These are phyloP conservation scores for Zygoascus sp. DNA, from an alignment of 1,139 yeast genomes.

Conservation along the genomic window DNA sequence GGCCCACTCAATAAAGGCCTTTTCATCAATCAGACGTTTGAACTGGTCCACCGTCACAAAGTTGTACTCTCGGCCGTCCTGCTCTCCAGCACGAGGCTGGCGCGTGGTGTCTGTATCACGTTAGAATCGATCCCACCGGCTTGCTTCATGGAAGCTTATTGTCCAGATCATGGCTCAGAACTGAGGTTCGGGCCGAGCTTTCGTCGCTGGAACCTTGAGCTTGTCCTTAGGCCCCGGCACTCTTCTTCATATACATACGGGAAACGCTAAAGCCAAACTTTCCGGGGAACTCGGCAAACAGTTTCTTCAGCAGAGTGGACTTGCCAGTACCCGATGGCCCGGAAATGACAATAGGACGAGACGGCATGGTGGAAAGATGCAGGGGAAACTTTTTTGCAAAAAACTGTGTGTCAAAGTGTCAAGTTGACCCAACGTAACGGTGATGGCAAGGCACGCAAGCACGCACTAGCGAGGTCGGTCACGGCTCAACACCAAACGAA, in stretches of 20 bases:
- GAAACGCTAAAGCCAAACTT: constrained; percentile 92
- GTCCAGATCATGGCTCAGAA: too few relatives aligned
- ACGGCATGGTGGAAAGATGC: background rate
- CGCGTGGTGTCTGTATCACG: constrained; percentile 73
- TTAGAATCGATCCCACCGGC: too few relatives aligned
- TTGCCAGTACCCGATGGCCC: constrained; percentile 97
- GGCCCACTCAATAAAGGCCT: constrained; percentile 94
- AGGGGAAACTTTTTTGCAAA: background rate
- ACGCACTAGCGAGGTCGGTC: too few relatives aligned
- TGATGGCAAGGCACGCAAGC: too few relatives aligned
- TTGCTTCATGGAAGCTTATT: too few relatives aligned
- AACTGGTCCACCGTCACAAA: constrained; percentile 76
- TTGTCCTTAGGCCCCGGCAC: too few relatives aligned
- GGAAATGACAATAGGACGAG: constrained; percentile 86
- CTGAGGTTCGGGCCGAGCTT: too few relatives aligned
- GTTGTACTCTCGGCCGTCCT: constrained; percentile 83
- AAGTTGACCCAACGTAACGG: too few relatives aligned
- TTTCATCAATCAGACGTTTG: constrained; percentile 63
- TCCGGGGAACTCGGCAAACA: constrained; percentile 85
- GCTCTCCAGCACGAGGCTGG: constrained; percentile 86
- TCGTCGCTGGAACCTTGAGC: background rate
- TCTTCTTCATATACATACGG: constrained; percentile 34
- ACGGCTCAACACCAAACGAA: too few relatives aligned
- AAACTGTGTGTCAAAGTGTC: too few relatives aligned
- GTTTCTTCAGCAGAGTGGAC: constrained; percentile 83